phyloP scores from a whole-genome alignment of 2,329 filamentous ascomycete species.

The Neofusicoccum umdonicola region DNA sequence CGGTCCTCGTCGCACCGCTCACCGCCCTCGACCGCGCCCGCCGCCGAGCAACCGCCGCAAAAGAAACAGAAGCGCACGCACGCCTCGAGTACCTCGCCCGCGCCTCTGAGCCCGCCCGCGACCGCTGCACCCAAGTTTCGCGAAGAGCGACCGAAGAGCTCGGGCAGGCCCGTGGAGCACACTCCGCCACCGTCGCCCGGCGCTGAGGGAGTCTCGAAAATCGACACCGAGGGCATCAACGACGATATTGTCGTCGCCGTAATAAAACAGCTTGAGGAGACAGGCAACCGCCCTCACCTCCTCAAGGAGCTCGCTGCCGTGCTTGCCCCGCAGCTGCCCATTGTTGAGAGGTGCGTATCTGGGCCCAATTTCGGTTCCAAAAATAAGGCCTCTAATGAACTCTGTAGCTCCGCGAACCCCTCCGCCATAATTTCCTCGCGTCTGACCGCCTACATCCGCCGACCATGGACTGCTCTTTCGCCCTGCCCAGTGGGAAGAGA shows the following conservation, averaged over 20 bases:
- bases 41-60: constrained; percentile 50
- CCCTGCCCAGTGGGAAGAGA: constrained; percentile 92
- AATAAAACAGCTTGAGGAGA: constrained; percentile 82
- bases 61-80: constrained; percentile 76
- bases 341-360: constrained; percentile 84
- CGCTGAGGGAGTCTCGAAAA: constrained; percentile 53
- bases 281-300: constrained; percentile 86
- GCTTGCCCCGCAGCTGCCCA: constrained; percentile 71
- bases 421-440: constrained; percentile 93
- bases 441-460: constrained; percentile 84
- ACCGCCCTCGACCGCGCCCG: constrained; percentile 60
- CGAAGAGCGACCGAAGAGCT: constrained; percentile 49
- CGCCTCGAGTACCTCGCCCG: constrained; percentile 43
- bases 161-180: constrained; percentile 54
- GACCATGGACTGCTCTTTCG: constrained; percentile 70
- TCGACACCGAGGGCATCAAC: constrained; percentile 81
- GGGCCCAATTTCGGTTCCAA: background rate
- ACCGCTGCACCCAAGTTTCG: constrained; percentile 46
- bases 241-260: constrained; percentile 94
- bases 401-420: constrained; percentile 84
- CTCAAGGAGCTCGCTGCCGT: constrained; percentile 89
- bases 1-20: constrained; percentile 52
- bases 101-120: constrained; percentile 45
- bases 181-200: constrained; percentile 77
- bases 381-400: background rate